Conservation (phyloP, 2,329 filamentous ascomycete genomes). For the Chaetomium globosum region DNA sequence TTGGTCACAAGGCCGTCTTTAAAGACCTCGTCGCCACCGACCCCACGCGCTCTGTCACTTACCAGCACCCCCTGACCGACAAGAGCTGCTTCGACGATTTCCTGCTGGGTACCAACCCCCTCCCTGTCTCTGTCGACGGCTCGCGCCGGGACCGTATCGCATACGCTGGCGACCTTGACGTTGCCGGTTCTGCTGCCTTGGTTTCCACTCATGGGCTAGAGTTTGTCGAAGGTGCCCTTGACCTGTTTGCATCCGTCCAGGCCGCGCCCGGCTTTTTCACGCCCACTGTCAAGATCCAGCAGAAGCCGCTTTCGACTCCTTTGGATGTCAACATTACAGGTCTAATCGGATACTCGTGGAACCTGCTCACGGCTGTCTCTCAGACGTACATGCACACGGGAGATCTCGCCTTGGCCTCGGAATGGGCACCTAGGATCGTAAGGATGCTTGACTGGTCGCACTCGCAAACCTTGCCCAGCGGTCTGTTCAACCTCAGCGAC, state of each 20-base stretch:
- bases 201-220: neutral
- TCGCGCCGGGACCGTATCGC: slow-evolving; percentile 10
- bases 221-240: slow-evolving; percentile 1
- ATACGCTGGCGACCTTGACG: slow-evolving; percentile 8
- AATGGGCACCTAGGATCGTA: slow-evolving; percentile 8
- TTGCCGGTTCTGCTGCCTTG: slow-evolving; percentile 7
- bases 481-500: slow-evolving; percentile 11
- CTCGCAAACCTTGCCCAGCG: slow-evolving; percentile 7
- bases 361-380: slow-evolving; percentile 8
- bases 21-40: slow-evolving; percentile 1
- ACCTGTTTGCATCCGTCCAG: neutral
- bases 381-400: slow-evolving; percentile 9
- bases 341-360: slow-evolving; percentile 10
- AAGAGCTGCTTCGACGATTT: slow-evolving; percentile 12
- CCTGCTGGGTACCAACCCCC: slow-evolving; percentile 5
- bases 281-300: slow-evolving; percentile 7
- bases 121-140: slow-evolving; percentile 8
- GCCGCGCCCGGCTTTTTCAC: slow-evolving; percentile 4
- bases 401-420: neutral
- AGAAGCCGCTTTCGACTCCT: neutral
- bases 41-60: neutral
- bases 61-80: slow-evolving; percentile 4
- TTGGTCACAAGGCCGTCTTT: slow-evolving; percentile 11
- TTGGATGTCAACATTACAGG: slow-evolving; percentile 5
- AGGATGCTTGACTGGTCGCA: slow-evolving; percentile 14